Evolutionary conservation across 1,284 basidiomycete genomes (phyloP), one percentile per base, ranked within the genome.

Genomic region (Trichosporon inkin): DNA sequence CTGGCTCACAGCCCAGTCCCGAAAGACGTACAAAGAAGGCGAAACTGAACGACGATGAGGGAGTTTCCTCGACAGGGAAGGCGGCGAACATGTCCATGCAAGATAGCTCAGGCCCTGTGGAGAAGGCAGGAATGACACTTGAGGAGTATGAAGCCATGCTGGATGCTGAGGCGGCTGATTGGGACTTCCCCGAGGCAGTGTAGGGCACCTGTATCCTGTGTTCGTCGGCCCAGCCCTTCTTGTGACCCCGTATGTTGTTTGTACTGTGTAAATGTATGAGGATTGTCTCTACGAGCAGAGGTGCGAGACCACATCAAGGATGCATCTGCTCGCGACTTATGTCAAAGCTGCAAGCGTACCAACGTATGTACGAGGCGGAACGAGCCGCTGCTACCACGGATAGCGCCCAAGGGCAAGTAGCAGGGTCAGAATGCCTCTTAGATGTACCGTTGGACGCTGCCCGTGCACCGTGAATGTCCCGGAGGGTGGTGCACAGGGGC

Each of bases 141-240:
- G 73, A 74, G 41, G 72, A 76, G 56, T 75, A 73, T 59, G 73
- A 76, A 55, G 73, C 70, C 10, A 62, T 72, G 67, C 61, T 75
- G 19, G 73, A 75, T 41, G 71, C 67, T 22, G 70, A 73, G 34
- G 49, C 52, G 11, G 19, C 35, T 8, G 54, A 52, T 32, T 52
- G 47, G 6, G 71, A 67, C 2, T 71, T 70, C 53, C 44, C 69
- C 24, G 70, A 70, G 38, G 71, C 3, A 62, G 44, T 17, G 14
- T 58, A 35, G 24, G 32, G 2, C 35, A 40, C 52, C 55, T 10
- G 19, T 6, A 20, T 47, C 24, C 10, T 38, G 16, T 38, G 20
- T 10, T 28, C 36, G 11, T 38, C 28, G 17, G 34, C 24, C 20
- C 11, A 16, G n/a, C 8, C 37, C 17, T 37, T 14, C 11, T 32